Conservation (phyloP, 208 protist genomes). For the Wallacemonas sp. region DNA sequence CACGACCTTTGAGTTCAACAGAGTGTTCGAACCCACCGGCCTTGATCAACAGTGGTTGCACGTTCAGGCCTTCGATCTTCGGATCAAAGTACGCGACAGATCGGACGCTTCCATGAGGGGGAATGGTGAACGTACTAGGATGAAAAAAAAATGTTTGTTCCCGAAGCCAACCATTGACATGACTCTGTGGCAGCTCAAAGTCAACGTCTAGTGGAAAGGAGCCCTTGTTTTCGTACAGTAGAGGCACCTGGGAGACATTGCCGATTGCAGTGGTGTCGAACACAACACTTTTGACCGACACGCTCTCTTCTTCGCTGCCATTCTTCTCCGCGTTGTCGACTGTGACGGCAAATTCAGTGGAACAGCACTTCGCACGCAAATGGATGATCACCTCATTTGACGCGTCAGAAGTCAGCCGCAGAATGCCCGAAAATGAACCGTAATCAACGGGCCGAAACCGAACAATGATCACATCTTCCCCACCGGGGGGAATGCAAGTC, state of each 20-base stretch:
- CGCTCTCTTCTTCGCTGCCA: neutral
- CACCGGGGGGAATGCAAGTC: slow-evolving; percentile 17
- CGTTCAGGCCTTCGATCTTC: slow-evolving; percentile 19
- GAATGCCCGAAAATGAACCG: slow-evolving; percentile 40
- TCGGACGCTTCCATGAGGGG: slow-evolving; percentile 22
- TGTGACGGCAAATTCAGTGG: slow-evolving; percentile 48
- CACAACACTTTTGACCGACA: slow-evolving; percentile 23
- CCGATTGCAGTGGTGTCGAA: slow-evolving; percentile 39
- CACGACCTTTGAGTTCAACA: slow-evolving; percentile 31
- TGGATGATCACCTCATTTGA: slow-evolving; percentile 37
- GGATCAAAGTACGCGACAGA: slow-evolving; percentile 30
- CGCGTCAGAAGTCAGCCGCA: slow-evolving; percentile 28
- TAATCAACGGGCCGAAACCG: slow-evolving; percentile 63
- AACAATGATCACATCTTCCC: slow-evolving; percentile 36
- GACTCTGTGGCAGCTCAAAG: slow-evolving; percentile 22
- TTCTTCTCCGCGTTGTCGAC: slow-evolving; percentile 17
- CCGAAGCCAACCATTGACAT: slow-evolving; percentile 19
- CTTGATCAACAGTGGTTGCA: slow-evolving; percentile 15
- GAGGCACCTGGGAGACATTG: slow-evolving; percentile 17
- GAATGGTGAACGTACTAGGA: slow-evolving; percentile 31
- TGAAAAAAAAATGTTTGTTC: slow-evolving; percentile 49
- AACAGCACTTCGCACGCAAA: slow-evolving; percentile 47
- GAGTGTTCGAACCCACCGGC: slow-evolving; percentile 40
- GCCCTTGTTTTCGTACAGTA: slow-evolving; percentile 55
- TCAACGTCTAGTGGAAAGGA: slow-evolving; percentile 57